These are phyloP conservation scores for Escovopsis sp. DNA, from an alignment of 2,329 filamentous ascomycete genomes.

Conservation along the genomic window DNA sequence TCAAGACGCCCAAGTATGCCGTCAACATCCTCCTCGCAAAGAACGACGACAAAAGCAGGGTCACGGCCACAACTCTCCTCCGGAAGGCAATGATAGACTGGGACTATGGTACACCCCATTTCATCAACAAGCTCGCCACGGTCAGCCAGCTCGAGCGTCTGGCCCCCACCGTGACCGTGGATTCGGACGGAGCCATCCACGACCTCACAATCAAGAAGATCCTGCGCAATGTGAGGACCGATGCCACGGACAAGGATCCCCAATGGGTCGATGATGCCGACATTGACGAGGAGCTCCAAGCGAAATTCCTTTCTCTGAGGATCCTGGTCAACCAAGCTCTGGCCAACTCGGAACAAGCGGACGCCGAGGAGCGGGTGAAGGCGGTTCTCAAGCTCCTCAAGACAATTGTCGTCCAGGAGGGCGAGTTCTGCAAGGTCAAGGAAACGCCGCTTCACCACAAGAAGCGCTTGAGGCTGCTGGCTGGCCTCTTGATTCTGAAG, in stretches of 20 bases:
- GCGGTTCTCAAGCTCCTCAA: slow-evolving; percentile 69
- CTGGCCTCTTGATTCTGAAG: slow-evolving; percentile 70
- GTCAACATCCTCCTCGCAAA: slow-evolving; percentile 77
- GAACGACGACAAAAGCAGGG: slow-evolving; percentile 56
- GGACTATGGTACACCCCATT: slow-evolving; percentile 56
- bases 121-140: slow-evolving; percentile 58
- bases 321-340: slow-evolving; percentile 77
- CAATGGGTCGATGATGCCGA: slow-evolving; percentile 54
- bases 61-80: slow-evolving; percentile 73
- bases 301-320: slow-evolving; percentile 73
- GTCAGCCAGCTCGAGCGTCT: slow-evolving; percentile 64
- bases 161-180: slow-evolving; percentile 55
- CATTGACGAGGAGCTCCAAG: slow-evolving; percentile 65
- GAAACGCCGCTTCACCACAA: slow-evolving; percentile 67
- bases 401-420: slow-evolving; percentile 57
- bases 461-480: slow-evolving; percentile 65
- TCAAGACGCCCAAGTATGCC: slow-evolving; percentile 82
- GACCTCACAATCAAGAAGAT: slow-evolving; percentile 64
- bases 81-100: slow-evolving; percentile 61
- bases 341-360: slow-evolving; percentile 35
- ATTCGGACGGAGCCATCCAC: slow-evolving; percentile 61
- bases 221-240: slow-evolving; percentile 52
- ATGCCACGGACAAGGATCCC: slow-evolving; percentile 40
- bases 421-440: slow-evolving; percentile 63
- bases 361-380: slow-evolving; percentile 43